Conservation (phyloP, 495 filamentous ascomycete species). For the Podospora conica region DNA sequence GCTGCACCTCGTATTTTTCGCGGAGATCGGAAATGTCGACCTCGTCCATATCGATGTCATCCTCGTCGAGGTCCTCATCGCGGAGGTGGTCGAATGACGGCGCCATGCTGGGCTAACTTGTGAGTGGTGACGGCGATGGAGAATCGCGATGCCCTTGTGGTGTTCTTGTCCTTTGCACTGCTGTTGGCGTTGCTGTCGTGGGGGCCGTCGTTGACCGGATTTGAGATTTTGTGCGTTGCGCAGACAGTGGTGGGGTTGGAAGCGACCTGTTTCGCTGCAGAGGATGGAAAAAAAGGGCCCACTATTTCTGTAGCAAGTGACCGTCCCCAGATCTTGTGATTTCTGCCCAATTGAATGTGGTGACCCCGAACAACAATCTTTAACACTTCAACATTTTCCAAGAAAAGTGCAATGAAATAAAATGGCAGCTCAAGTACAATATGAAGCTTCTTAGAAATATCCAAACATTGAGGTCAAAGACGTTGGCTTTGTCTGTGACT, state of each 20-base stretch:
- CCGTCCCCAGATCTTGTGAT: background rate
- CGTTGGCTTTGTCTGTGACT: background rate
- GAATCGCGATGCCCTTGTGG: conserved; percentile 3
- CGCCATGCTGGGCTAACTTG: conserved; percentile 45
- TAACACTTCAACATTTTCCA: background rate
- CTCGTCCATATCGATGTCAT: conserved; percentile 84
- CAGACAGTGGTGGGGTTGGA: conserved; percentile 31
- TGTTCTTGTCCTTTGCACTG: background rate
- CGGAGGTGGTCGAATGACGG: conserved; percentile 53
- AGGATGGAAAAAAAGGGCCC: conserved; percentile 27
- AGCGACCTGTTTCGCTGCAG: conserved; percentile 11
- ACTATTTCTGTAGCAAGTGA: conserved; percentile 6
- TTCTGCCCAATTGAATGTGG: background rate
- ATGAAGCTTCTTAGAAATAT: background rate
- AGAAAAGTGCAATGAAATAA: background rate
- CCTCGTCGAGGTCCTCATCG: conserved; percentile 72
- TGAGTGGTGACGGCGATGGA: conserved; percentile 3
- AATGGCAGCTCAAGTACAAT: background rate
- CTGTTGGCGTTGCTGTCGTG: conserved; percentile 19
- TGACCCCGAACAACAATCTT: background rate
- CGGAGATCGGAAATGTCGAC: conserved; percentile 91
- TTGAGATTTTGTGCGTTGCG: conserved; percentile 32
- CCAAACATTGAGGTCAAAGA: background rate
- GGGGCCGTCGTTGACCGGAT: conserved; percentile 20
- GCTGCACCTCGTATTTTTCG: conserved; percentile 88